phyloP scores from a whole-genome alignment of 345 rosid genomes.

The Salix arbutifolia region DNA sequence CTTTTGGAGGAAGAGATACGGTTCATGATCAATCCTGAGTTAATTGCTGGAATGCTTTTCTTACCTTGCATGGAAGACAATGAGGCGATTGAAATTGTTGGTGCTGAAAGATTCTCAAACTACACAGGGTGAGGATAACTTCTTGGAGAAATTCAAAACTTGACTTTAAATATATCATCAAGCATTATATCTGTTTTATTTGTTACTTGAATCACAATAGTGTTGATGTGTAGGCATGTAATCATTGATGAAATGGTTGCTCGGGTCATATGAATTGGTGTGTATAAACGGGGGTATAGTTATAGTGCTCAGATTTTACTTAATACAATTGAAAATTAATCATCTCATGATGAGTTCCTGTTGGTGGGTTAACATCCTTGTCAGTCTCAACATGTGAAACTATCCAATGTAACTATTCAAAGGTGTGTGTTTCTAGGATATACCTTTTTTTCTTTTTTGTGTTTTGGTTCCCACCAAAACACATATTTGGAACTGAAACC shows the following conservation, averaged over 20 bases:
- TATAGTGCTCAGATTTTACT: background rate
- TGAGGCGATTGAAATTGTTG: conserved; percentile 83
- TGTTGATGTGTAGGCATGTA: background rate
- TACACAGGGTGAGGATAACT: conserved; percentile 68
- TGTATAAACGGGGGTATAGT: background rate
- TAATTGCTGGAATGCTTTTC: conserved; percentile 90
- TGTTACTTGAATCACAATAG: background rate
- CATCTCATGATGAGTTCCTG: background rate
- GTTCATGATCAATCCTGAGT: conserved; percentile 91
- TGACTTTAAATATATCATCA: background rate
- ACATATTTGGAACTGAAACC: background rate
- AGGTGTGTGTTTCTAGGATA: background rate
- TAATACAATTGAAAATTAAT: background rate
- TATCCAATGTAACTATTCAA: background rate
- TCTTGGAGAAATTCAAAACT: background rate
- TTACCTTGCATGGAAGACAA: conserved; percentile 84
- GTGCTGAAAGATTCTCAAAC: conserved; percentile 78
- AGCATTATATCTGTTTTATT: background rate
- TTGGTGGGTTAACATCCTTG: background rate
- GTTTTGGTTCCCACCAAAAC: background rate
- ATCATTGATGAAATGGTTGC: background rate
- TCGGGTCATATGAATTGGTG: background rate
- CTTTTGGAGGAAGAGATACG: conserved; percentile 85
- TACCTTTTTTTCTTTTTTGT: background rate
- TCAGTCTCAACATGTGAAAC: background rate